Evolutionary conservation across 257 asterid genomes (phyloP).

Genomic region (Penstemon eatonii): DNA sequence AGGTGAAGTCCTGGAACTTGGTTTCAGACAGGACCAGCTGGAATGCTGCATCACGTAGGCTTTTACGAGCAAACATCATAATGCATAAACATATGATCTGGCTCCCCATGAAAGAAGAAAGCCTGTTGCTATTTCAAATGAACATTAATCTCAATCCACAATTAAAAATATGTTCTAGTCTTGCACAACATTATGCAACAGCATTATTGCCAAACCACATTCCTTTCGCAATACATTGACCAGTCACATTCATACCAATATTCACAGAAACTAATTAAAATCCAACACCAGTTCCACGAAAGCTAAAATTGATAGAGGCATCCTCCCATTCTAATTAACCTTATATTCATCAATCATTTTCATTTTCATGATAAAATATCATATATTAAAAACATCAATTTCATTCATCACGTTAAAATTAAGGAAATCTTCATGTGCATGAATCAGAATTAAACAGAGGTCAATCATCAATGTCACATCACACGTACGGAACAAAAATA

Average conservation of each 20-base stretch:
- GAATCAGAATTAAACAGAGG: neutral
- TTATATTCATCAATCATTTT: neutral
- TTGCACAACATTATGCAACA: neutral
- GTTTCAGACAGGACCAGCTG: neutral
- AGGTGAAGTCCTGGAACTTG: neutral
- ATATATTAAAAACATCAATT: neutral
- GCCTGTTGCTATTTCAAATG: neutral
- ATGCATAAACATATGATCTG: too few species aligned
- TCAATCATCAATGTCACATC: neutral
- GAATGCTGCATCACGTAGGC: too few species aligned
- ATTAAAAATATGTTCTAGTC: neutral
- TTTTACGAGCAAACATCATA: too few species aligned
- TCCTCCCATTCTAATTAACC: too few species aligned
- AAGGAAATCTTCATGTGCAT: constrained; percentile 7
- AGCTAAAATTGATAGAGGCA: neutral
- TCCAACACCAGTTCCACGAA: neutral
- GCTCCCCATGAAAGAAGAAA: too few species aligned
- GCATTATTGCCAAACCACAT: neutral
- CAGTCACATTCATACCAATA: too few species aligned
- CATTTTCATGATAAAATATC: neutral
- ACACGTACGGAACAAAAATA: neutral
- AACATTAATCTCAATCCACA: neutral
- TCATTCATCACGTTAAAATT: neutral
- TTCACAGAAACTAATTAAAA: neutral
- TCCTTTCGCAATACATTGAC: too few species aligned